Evolutionary conservation across 176 grass and related monocot species (phyloP).

Genomic region (Rhynchospora pubera): DNA sequence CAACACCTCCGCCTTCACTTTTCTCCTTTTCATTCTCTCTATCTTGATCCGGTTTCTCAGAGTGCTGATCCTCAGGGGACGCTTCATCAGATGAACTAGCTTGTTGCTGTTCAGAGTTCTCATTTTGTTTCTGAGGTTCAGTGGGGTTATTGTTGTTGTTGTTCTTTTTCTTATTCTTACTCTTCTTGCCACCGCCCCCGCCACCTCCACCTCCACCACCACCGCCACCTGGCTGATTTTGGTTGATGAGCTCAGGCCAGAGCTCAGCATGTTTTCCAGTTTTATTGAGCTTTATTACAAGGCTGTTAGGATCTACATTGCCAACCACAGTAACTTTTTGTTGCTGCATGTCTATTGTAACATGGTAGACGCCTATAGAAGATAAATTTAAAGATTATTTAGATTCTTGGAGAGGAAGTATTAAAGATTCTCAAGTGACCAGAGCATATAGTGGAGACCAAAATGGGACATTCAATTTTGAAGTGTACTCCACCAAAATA

Average conservation of each 20-base stretch:
- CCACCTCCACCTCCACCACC: no score
- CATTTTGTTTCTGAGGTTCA: not conserved
- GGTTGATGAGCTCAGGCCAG: slow-evolving; percentile 52
- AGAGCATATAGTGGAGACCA: not conserved
- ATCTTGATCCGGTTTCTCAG: slow-evolving; percentile 24
- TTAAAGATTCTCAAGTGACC: not conserved
- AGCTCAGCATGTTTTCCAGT: slow-evolving; percentile 90
- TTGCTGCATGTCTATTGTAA: slow-evolving; percentile 60
- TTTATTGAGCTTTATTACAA: slow-evolving; percentile 90
- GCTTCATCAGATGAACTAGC: slow-evolving; percentile 29
- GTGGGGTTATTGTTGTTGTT: slow-evolving; percentile 33
- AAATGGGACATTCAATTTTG: not conserved
- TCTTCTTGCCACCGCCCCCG: slow-evolving; percentile 37
- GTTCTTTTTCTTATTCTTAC: slow-evolving; percentile 77
- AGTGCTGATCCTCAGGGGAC: slow-evolving; percentile 21
- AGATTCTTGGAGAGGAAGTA: not conserved
- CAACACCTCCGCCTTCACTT: not conserved
- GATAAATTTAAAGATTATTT: slow-evolving; percentile 1
- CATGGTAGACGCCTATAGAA: slow-evolving; percentile 71
- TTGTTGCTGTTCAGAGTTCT: slow-evolving; percentile 19
- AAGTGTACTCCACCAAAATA: not conserved
- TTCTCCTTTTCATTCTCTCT: slow-evolving; percentile 17
- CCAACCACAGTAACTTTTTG: slow-evolving; percentile 82
- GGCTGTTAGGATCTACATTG: slow-evolving; percentile 61
- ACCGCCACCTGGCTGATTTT: not conserved